Evolutionary conservation across 208 protist genomes (phyloP), one percentile per base, ranked within the genome.

Genomic region (Acanthamoeba castellanii): DNA sequence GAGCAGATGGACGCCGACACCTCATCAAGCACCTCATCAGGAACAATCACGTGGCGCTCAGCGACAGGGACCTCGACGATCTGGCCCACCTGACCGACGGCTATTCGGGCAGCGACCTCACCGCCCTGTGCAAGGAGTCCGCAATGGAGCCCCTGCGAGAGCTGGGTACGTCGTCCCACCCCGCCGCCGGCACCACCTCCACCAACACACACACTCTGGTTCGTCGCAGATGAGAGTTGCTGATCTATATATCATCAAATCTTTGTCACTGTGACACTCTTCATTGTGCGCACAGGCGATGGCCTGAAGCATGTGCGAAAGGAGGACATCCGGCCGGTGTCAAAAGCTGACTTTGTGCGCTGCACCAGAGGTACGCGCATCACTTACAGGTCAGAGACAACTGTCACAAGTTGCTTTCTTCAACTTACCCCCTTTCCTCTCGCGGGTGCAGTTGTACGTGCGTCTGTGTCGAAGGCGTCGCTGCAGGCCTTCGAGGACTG

Each of bases 41-140:
- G 3, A 30, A 92, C 30, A 61, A 96, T 50, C 68, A 18, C 14
- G 72, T 95, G 37, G 52, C 37, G 7, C 81, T 98, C 0, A 96
- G 45, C 32, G 68, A 85, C 3, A 27, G 25, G 4, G 82, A 98
- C 25, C 74, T 97, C 5, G 37, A 82, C 32, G 32, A 42, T 18
- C 27, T 82, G 74, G 74, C 74, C 37, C 37, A 50, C 0, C 42
- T 82, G 13, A 82, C 74, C 74, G 74, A 82, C 74, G 74, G 74
- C 16, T 99, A 98, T 88, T 96, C 89, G 50, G 97, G 96, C 22
- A 82, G 96, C 20, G 98, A 99, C 90, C 93, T 99, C 14, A 95
- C 20, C 22, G 85, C 95, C 64, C 95, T 99, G 0, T 98, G 97
- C 81, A 97, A 95, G 37, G 97, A 98, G 30, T 98, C 98, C 30